Base-by-base conservation (phyloP, 495 filamentous ascomycete species). In the Daldinia childiae region DNA sequence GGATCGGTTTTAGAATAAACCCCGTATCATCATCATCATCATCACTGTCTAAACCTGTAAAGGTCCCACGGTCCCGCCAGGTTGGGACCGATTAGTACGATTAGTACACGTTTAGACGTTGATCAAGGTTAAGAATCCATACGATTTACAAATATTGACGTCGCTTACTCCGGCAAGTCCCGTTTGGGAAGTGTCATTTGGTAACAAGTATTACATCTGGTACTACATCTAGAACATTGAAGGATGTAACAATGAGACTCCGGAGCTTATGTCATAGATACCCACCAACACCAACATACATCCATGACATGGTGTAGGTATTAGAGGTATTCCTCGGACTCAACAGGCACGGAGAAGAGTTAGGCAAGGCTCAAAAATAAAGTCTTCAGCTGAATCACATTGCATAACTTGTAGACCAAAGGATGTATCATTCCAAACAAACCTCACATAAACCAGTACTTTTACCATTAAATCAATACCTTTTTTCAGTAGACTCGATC, bases 261-360 rank as follows among this genome's bases (percentile, higher is more conserved):
- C 19, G 21, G n/a, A 58, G 32, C 19, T 58, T 38, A 58, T 58
- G 55, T 58, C 34, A 58, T 58, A 5, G 27, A 27, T 54, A 41
- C 24, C 8, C 7, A 7, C 6, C 30, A 34, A 11, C 30, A 34
- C 30, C 6, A 34, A 34, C 30, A 32, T n/a, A n/a, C n/a, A n/a
- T n/a, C n/a, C n/a, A 29, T 29, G 30, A 32, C 7, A 32, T 32
- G 30, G 32, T 34, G 9, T 6, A 3, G n/a, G n/a, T n/a, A n/a
- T n/a, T n/a, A n/a, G n/a, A n/a, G n/a, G 4, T 36, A 2, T 36
- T 12, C 11, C 34, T 36, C 34, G 11, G 34, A 3, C 34, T 14
- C 3, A 4, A 36, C 11, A 12, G 11, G 11, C 2, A 36, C 32
- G 32, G 32, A 36, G 32, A 36, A 34, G 9, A 9, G 1, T 12